A percentile compares a stretch with the other conserved stretches of the same genome.
phyloP scores from a whole-genome alignment of 75 land plant species.

The Cupressus sempervirens region DNA sequence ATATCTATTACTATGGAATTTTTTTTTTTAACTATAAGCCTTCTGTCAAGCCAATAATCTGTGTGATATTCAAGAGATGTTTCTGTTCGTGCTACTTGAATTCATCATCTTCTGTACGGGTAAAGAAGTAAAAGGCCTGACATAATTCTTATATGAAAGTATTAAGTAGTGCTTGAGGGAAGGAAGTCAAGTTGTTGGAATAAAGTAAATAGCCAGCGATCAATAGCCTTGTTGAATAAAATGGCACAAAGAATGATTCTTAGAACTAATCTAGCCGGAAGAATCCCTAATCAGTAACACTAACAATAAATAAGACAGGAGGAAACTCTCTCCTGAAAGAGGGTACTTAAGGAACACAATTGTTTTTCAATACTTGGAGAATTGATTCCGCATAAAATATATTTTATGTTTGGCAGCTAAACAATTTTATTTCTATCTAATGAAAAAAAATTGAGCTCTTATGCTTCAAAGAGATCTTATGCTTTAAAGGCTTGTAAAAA shows the following conservation, averaged over 20 bases:
- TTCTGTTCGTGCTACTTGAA: not conserved
- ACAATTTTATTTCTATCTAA: not conserved
- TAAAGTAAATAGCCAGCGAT: not conserved
- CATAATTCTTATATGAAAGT: not conserved
- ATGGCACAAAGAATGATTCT: not conserved
- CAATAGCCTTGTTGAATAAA: not conserved
- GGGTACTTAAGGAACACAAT: not conserved
- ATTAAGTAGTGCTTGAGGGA: not conserved
- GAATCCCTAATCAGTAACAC: not conserved
- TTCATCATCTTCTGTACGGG: not conserved
- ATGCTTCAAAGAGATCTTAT: not conserved
- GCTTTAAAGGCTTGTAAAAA: not conserved
- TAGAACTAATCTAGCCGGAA: not conserved
- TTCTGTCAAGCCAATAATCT: not conserved
- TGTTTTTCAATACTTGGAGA: not conserved
- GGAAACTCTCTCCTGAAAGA: not conserved
- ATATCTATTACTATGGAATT: not conserved
- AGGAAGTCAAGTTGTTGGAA: not conserved
- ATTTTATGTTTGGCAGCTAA: not conserved
- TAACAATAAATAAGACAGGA: not conserved
- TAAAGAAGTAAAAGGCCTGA: not conserved
- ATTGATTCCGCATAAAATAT: too few relatives aligned
- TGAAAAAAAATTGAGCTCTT: not conserved
- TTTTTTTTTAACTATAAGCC: not conserved
- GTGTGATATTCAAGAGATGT: not conserved